Evolutionary conservation across 768 basidiomycete genomes (phyloP).

Genomic region (Leccinum arenicola): DNA sequence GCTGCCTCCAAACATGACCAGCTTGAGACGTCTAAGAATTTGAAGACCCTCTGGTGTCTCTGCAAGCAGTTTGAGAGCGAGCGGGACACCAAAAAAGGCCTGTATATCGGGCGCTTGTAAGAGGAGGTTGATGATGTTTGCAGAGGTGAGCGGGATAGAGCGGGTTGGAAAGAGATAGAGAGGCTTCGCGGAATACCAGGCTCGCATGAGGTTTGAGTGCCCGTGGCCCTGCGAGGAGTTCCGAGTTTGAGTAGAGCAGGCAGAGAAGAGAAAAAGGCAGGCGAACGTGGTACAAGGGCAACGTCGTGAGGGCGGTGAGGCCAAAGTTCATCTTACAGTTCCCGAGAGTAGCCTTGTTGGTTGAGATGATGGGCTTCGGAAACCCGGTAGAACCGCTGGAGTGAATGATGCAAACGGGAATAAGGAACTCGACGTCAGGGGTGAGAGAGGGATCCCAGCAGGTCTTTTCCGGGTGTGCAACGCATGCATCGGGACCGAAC

Average conservation of each 20-base stretch:
- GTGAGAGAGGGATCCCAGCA: constrained; percentile 19
- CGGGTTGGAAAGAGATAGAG: constrained; percentile 42
- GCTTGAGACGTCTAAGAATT: constrained; percentile 41
- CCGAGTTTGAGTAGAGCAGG: not conserved
- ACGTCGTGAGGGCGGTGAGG: constrained; percentile 19
- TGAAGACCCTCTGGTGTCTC: constrained; percentile 46
- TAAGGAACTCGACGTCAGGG: constrained; percentile 20
- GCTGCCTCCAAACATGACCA: constrained; percentile 52
- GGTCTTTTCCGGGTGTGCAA: constrained; percentile 19
- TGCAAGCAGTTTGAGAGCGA: constrained; percentile 42
- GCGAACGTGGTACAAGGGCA: constrained; percentile 35
- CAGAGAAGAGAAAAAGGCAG: not conserved
- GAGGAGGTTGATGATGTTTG: constrained; percentile 41
- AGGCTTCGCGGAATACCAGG: constrained; percentile 39
- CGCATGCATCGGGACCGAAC: constrained; percentile 17
- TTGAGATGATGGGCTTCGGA: constrained; percentile 42
- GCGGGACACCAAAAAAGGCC: constrained; percentile 37
- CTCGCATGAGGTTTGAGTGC: constrained; percentile 35
- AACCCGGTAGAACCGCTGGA: constrained; percentile 42
- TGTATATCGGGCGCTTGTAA: constrained; percentile 32
- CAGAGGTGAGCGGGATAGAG: constrained; percentile 45
- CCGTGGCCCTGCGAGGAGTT: constrained; percentile 19
- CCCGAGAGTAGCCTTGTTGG: constrained; percentile 35
- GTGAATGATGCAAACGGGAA: constrained; percentile 24
- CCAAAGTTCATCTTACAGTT: constrained; percentile 35